phyloP scores from a whole-genome alignment of 202 grass and related monocot genomes.

The Zoysia matrella region DNA sequence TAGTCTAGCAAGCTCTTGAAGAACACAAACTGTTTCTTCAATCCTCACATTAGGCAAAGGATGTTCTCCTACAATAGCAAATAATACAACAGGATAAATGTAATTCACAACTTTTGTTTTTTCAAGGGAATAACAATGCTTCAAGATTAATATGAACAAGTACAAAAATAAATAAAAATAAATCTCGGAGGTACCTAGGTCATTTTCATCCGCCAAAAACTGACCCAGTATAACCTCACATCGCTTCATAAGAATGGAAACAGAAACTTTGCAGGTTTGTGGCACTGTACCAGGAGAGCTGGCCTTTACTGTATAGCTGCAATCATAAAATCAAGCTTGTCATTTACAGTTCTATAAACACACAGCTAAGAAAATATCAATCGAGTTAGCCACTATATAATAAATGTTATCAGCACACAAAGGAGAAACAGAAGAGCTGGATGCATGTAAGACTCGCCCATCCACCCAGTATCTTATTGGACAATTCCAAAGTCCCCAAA shows the following conservation, averaged over 20 bases:
- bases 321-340: slow-evolving; percentile 41
- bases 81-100: slow-evolving; percentile 46
- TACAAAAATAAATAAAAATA: slow-evolving; percentile 33
- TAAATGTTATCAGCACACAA: not conserved
- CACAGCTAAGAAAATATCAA: slow-evolving; percentile 36
- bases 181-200: slow-evolving; percentile 60
- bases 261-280: slow-evolving; percentile 78
- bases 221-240: slow-evolving; percentile 86
- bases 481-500: slow-evolving; percentile 10
- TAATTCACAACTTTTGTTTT: slow-evolving; percentile 21
- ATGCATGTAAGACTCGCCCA: not conserved
- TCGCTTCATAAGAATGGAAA: slow-evolving; percentile 86
- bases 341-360: slow-evolving; percentile 18
- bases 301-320: slow-evolving; percentile 60
- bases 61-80: slow-evolving; percentile 62
- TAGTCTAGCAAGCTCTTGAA: slow-evolving; percentile 93
- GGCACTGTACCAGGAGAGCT: slow-evolving; percentile 54
- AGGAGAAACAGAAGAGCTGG: not conserved
- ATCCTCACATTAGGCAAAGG: slow-evolving; percentile 78
- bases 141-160: slow-evolving; percentile 23
- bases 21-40: slow-evolving; percentile 83
- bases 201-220: slow-evolving; percentile 94
- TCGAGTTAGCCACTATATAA: not conserved
- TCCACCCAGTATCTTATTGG: slow-evolving; percentile 6
- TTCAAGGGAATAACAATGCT: not conserved